phyloP scores from a whole-genome alignment of 352 stramenopile genomes.

The Blastocystis sp. region DNA sequence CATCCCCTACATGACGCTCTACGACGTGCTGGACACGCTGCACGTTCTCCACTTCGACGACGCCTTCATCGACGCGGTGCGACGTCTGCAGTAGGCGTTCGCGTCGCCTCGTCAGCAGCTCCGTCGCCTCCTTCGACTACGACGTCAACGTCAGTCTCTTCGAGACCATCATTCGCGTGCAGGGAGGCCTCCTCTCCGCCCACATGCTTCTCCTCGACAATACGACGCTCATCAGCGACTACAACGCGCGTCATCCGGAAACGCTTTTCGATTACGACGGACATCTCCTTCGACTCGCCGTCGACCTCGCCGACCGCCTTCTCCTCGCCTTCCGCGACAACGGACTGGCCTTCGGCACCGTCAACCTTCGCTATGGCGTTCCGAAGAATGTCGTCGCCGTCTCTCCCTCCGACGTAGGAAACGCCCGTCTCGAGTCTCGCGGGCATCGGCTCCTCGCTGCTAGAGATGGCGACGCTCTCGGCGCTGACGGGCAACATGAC shows the following conservation, averaged over 20 bases:
- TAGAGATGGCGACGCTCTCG: constrained; percentile 90
- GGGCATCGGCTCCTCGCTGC: constrained; percentile 81
- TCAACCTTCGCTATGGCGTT: constrained; percentile 83
- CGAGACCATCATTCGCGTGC: constrained; percentile 78
- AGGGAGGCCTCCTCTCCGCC: constrained; percentile 77
- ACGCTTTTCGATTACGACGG: constrained; percentile 59
- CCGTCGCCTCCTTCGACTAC: constrained; percentile 66
- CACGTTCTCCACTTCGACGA: constrained; percentile 71
- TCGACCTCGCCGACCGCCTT: constrained; percentile 84
- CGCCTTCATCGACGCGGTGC: constrained; percentile 69
- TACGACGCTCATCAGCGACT: constrained; percentile 59
- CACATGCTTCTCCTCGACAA: constrained; percentile 69
- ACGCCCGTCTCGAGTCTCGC: constrained; percentile 85
- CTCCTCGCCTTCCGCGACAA: constrained; percentile 88
- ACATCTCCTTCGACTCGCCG: constrained; percentile 79
- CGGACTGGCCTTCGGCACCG: constrained; percentile 82
- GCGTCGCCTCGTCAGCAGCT: neutral
- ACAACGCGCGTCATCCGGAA: constrained; percentile 7
- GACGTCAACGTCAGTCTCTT: constrained; percentile 81
- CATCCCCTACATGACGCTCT: constrained; percentile 66
- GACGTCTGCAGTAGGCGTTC: neutral
- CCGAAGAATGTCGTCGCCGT: constrained; percentile 63
- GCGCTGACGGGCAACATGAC: constrained; percentile 67
- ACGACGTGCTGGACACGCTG: constrained; percentile 78
- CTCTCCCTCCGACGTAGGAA: constrained; percentile 63